Evolutionary conservation across 257 asterid genomes (phyloP).

Genomic region (Scutellaria galericulata): DNA sequence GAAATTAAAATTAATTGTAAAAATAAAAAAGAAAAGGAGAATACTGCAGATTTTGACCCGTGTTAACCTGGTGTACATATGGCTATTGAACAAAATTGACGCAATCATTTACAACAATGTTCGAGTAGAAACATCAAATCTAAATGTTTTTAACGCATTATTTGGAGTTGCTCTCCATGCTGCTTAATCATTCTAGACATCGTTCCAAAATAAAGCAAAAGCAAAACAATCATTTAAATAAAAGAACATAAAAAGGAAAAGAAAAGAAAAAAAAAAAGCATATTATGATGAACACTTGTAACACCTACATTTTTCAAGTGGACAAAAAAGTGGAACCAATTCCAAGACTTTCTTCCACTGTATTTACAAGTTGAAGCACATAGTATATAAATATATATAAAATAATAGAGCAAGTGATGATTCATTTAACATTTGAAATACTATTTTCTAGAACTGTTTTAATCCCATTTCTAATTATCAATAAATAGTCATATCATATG

Average conservation of each 20-base stretch:
- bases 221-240: not conserved
- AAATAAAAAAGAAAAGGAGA: too few species aligned
- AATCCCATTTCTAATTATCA: too few species aligned
- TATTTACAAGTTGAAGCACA: slow-evolving; percentile 21
- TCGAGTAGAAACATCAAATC: too few species aligned
- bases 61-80: too few species aligned
- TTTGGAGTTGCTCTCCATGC: too few species aligned
- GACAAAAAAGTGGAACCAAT: slow-evolving; percentile 34
- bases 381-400: not conserved
- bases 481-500: not conserved
- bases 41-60: too few species aligned
- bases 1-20: too few species aligned
- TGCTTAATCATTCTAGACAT: too few species aligned
- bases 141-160: too few species aligned
- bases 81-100: too few species aligned
- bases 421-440: not conserved
- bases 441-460: too few species aligned
- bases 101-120: too few species aligned
- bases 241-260: not conserved
- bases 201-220: slow-evolving; percentile 30
- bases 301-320: slow-evolving; percentile 17
- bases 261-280: not conserved
- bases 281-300: slow-evolving; percentile 29
- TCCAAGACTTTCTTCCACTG: not conserved
- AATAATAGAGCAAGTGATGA: not conserved